A percentile compares a stretch with the other conserved stretches of the same genome.
phyloP scores from a whole-genome alignment of 148 eudicot species.

The Chenopodium formosanum region DNA sequence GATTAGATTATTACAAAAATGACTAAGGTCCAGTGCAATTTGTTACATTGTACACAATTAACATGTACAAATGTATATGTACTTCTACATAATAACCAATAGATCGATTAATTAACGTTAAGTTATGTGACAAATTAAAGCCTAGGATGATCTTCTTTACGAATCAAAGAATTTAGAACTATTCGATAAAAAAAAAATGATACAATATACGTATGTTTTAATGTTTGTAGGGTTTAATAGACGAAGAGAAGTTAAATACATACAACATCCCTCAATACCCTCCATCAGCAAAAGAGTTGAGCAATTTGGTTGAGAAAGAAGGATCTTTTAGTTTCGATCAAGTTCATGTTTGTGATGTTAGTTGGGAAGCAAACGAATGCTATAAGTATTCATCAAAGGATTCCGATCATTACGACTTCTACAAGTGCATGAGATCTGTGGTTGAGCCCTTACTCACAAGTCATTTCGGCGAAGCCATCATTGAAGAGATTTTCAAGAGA shows the following conservation, averaged over 20 bases:
- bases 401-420: not conserved
- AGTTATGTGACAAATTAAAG: too few relatives aligned
- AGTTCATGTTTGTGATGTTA: constrained; percentile 31
- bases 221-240: constrained; percentile 45
- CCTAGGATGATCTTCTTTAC: too few relatives aligned
- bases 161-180: too few relatives aligned
- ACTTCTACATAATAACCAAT: too few relatives aligned
- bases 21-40: too few relatives aligned
- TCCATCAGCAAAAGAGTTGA: constrained; percentile 49
- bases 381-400: not conserved
- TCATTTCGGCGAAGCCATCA: constrained; percentile 45
- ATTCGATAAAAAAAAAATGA: too few relatives aligned
- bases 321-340: constrained; percentile 41
- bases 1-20: too few relatives aligned
- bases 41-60: too few relatives aligned
- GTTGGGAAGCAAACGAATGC: constrained; percentile 29
- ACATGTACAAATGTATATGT: too few relatives aligned
- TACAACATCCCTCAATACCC: constrained; percentile 54
- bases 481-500: constrained; percentile 41
- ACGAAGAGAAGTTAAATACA: constrained; percentile 42
- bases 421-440: constrained; percentile 48
- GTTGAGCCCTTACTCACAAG: constrained; percentile 43
- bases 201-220: not conserved
- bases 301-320: constrained; percentile 32
- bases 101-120: too few relatives aligned